A percentile compares a stretch with the other conserved stretches of the same genome.
These are phyloP conservation scores for Carex parvula DNA, from an alignment of 176 grass and related monocot species.

Conservation along the genomic window DNA sequence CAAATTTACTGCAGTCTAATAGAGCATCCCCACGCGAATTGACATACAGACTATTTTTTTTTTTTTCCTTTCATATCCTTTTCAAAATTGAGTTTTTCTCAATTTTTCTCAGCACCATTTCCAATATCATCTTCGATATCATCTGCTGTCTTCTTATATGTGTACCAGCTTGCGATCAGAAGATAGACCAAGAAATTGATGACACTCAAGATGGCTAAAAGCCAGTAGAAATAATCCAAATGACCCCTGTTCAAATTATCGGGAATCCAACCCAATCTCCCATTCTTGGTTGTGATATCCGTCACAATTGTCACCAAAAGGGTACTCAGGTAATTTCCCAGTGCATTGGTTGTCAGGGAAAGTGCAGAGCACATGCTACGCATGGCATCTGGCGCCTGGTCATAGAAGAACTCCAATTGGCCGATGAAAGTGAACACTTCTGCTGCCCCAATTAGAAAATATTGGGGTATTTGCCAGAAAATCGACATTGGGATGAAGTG, in stretches of 20 bases:
- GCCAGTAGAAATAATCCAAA: slow-evolving; percentile 90
- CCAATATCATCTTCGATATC: slow-evolving; percentile 13
- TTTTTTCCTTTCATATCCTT: neutral
- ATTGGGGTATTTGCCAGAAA: slow-evolving; percentile 88
- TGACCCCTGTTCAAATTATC: slow-evolving; percentile 76
- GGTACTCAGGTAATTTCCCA: slow-evolving; percentile 76
- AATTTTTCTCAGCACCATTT: neutral
- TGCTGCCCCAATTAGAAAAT: slow-evolving; percentile 67
- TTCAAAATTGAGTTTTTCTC: neutral
- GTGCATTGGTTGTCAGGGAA: slow-evolving; percentile 58
- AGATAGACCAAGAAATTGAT: slow-evolving; percentile 62
- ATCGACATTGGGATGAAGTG: slow-evolving; percentile 59
- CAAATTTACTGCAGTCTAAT: neutral
- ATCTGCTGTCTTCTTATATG: slow-evolving; percentile 75
- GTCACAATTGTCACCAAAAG: slow-evolving; percentile 69
- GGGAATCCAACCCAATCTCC: slow-evolving; percentile 60
- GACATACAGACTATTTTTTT: neutral
- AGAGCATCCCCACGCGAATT: neutral
- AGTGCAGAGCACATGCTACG: slow-evolving; percentile 69
- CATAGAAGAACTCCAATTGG: slow-evolving; percentile 93
- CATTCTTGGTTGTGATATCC: slow-evolving; percentile 41
- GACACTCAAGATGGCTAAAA: slow-evolving; percentile 58
- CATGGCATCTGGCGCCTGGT: slow-evolving; percentile 88
- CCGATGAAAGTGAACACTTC: slow-evolving; percentile 78
- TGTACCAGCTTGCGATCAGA: slow-evolving; percentile 59